phyloP scores from a whole-genome alignment of 345 rosid species.

The Syzygium aqueum region DNA sequence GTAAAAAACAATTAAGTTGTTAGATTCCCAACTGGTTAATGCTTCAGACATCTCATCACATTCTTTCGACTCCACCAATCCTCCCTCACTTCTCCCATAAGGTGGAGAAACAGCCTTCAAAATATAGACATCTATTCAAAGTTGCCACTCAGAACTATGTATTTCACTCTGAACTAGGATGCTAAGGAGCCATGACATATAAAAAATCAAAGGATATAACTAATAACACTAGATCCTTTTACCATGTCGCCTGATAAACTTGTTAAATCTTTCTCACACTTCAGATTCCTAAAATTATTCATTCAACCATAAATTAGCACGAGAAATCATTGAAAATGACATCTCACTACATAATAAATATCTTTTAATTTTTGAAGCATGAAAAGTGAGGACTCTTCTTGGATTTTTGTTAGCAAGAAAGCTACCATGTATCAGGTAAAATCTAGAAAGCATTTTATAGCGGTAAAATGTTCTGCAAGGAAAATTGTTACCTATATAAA shows the following conservation, averaged over 20 bases:
- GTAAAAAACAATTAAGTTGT: background rate
- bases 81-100: background rate
- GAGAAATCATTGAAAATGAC: background rate
- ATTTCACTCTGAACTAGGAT: background rate
- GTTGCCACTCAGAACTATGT: background rate
- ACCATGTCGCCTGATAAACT: background rate
- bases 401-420: background rate
- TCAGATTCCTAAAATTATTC: background rate
- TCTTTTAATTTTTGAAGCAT: background rate
- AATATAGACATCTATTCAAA: background rate
- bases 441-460: background rate
- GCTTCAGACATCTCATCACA: background rate
- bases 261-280: background rate
- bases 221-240: background rate
- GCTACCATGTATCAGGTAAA: background rate
- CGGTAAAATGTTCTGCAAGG: background rate
- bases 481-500: background rate
- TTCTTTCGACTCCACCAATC: background rate
- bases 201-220: background rate
- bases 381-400: background rate
- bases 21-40: background rate
- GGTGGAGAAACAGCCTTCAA: background rate
- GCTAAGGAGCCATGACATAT: background rate
- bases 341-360: background rate
- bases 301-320: background rate